phyloP scores from a whole-genome alignment of 2,329 filamentous ascomycete species.

The Penicillium aurantiogriseum region DNA sequence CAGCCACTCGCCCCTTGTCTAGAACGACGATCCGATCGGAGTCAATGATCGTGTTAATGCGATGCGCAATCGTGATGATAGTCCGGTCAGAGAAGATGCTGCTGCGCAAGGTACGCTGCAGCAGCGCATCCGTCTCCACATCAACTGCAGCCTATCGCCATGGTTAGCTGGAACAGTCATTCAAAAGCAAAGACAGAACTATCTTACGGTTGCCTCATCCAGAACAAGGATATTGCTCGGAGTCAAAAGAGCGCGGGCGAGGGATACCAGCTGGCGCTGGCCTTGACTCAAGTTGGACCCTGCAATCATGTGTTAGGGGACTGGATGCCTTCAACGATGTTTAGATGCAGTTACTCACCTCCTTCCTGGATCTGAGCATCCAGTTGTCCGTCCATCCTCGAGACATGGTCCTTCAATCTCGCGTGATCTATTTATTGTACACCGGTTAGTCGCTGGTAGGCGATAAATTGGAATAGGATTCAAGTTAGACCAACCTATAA shows the following conservation, averaged over 20 bases:
- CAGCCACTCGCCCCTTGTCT: conserved; percentile 82
- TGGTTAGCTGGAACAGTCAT: conserved; percentile 17
- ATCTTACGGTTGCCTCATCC: conserved; percentile 83
- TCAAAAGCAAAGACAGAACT: neutral
- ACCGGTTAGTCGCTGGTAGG: conserved; percentile 39
- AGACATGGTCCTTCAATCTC: conserved; percentile 84
- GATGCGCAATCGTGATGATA: conserved; percentile 97
- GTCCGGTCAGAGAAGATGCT: conserved; percentile 82
- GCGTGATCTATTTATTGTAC: conserved; percentile 68
- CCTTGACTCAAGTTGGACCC: conserved; percentile 94
- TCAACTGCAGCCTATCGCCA: conserved; percentile 62
- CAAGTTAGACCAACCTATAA: conserved; percentile 66
- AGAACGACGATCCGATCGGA: conserved; percentile 90
- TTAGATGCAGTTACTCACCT: conserved; percentile 57
- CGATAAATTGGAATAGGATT: conserved; percentile 12
- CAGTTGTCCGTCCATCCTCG: conserved; percentile 81
- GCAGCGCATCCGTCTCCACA: conserved; percentile 64
- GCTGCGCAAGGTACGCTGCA: conserved; percentile 63
- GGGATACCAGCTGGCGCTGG: conserved; percentile 88
- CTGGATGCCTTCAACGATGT: conserved; percentile 1
- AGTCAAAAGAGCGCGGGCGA: conserved; percentile 89
- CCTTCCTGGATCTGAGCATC: conserved; percentile 92
- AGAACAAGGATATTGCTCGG: conserved; percentile 96
- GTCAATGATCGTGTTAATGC: conserved; percentile 94
- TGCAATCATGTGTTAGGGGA: conserved; percentile 36